These are phyloP conservation scores for Cladophialophora yegresii DNA, from an alignment of 2,329 filamentous ascomycete species.

Conservation along the genomic window DNA sequence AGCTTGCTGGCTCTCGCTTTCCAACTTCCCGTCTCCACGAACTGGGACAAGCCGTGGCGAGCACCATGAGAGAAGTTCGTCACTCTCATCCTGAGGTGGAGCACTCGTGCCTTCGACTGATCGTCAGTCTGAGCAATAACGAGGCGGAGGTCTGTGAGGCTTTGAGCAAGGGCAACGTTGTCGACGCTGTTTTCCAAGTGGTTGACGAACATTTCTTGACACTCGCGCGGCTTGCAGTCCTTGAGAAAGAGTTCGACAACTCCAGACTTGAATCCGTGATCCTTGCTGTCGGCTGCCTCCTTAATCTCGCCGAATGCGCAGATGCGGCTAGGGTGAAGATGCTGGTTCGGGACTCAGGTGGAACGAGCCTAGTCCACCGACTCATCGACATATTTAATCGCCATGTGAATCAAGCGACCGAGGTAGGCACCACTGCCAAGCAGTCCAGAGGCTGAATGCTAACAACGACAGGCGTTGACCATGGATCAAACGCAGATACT, in stretches of 20 bases:
- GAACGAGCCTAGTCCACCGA: conserved; percentile 55
- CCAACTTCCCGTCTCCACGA: conserved; percentile 13
- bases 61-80: conserved; percentile 22
- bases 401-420: conserved; percentile 64
- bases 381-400: conserved; percentile 69
- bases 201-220: conserved; percentile 38
- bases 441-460: conserved; percentile 22
- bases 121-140: conserved; percentile 85
- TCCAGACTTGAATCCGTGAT: conserved; percentile 71
- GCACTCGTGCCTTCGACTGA: conserved; percentile 63
- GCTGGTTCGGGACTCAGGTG: conserved; percentile 45
- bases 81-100: conserved; percentile 30
- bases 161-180: conserved; percentile 57
- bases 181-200: conserved; percentile 44
- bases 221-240: conserved; percentile 40
- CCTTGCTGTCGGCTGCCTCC: conserved; percentile 76
- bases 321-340: conserved; percentile 59
- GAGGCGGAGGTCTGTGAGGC: conserved; percentile 67
- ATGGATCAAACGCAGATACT: conserved; percentile 73
- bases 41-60: conserved; percentile 25
- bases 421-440: conserved; percentile 58
- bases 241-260: conserved; percentile 46
- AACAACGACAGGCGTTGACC: conserved; percentile 50
- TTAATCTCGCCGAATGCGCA: conserved; percentile 83
- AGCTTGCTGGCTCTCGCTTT: conserved; percentile 9